These are phyloP conservation scores for Hypomontagnella submonticulosa DNA, from an alignment of 495 filamentous ascomycete species.

Conservation along the genomic window DNA sequence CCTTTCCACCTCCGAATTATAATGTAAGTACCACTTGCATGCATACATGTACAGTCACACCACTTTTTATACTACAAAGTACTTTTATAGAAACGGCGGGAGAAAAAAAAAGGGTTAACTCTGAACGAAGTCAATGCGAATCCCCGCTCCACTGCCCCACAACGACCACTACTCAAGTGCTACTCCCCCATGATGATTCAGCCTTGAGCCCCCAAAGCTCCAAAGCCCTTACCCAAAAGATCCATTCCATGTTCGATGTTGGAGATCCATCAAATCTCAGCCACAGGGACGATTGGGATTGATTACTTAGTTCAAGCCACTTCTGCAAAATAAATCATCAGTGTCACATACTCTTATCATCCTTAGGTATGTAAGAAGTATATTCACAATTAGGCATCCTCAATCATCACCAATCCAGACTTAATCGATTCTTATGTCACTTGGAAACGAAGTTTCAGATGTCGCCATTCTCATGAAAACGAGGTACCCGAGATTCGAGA, in stretches of 20 bases:
- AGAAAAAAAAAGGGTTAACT: slow-evolving; percentile 6
- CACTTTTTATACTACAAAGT: slow-evolving; percentile 17
- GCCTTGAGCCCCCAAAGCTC: slow-evolving; percentile 10
- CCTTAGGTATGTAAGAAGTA: no score
- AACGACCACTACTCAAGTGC: slow-evolving; percentile 1
- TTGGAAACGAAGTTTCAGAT: no score
- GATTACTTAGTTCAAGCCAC: no score
- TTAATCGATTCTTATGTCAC: no score
- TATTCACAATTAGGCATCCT: no score
- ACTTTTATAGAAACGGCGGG: slow-evolving; percentile 4
- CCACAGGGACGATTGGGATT: no score
- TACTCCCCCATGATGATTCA: slow-evolving; percentile 13
- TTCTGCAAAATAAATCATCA: no score
- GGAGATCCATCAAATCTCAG: no score
- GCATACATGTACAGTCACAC: slow-evolving; percentile 21
- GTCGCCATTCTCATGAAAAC: no score
- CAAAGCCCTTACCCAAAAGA: slow-evolving; percentile 4
- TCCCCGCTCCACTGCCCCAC: slow-evolving; percentile 25
- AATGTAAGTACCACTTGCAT: not conserved
- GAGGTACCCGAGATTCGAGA: no score
- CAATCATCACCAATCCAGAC: no score
- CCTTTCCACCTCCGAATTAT: slow-evolving; percentile 4
- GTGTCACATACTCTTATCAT: no score
- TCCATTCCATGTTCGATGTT: not conserved
- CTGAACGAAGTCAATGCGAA: slow-evolving; percentile 10